Evolutionary conservation across 805 yeast species (phyloP).

Genomic region (Blastobotrys mokoenaii): DNA sequence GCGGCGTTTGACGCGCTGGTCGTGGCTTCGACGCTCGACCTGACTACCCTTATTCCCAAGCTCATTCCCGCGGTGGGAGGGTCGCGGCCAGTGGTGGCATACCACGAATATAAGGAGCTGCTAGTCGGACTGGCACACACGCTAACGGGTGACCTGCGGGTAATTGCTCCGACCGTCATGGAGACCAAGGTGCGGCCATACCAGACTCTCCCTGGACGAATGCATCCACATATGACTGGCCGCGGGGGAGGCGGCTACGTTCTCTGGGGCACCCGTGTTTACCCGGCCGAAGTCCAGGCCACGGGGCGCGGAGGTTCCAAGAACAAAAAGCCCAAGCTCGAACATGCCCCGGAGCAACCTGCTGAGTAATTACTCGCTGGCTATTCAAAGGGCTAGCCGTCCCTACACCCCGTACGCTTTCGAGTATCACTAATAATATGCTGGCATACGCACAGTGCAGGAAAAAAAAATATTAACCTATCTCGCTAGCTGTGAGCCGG

Average conservation of each 20-base stretch:
- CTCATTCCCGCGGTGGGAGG: slow-evolving; percentile 67
- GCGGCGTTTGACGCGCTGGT: slow-evolving; percentile 69
- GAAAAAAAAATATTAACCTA: too few relatives aligned
- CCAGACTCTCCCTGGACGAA: slow-evolving; percentile 88
- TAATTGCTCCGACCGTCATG: slow-evolving; percentile 72
- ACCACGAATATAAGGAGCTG: slow-evolving; percentile 72
- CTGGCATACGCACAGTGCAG: too few relatives aligned
- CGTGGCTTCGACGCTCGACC: slow-evolving; percentile 62
- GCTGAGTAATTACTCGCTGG: not conserved
- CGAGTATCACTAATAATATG: too few relatives aligned
- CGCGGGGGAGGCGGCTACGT: slow-evolving; percentile 89
- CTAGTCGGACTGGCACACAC: slow-evolving; percentile 65
- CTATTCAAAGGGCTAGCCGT: not conserved
- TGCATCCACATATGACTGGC: slow-evolving; percentile 93
- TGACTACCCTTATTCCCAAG: slow-evolving; percentile 53
- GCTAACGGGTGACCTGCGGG: slow-evolving; percentile 57
- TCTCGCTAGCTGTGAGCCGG: too few relatives aligned
- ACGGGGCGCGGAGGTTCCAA: slow-evolving; percentile 53
- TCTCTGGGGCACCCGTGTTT: slow-evolving; percentile 68
- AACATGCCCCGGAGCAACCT: slow-evolving; percentile 24
- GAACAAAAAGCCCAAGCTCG: too few relatives aligned
- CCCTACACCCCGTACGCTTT: too few relatives aligned
- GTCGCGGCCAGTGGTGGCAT: slow-evolving; percentile 78
- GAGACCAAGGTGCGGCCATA: slow-evolving; percentile 79
- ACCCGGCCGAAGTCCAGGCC: slow-evolving; percentile 66